A percentile compares a stretch with the other conserved stretches of the same genome.
These are phyloP conservation scores for Rhizophora apiculata DNA, from an alignment of 345 rosid genomes.

Conservation along the genomic window DNA sequence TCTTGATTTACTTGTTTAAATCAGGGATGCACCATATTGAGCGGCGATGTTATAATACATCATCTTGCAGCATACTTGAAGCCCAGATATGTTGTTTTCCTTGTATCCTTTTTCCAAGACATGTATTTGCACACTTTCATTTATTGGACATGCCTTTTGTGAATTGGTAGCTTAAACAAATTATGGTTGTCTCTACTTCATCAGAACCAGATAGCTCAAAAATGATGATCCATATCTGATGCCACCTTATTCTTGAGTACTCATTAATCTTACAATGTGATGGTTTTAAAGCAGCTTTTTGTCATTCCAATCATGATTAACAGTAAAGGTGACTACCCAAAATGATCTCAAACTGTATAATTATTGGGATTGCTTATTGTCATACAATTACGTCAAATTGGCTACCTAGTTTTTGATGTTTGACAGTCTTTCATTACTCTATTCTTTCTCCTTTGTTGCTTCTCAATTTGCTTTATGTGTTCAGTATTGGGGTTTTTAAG, in stretches of 20 bases:
- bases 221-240: neutral
- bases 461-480: too few relatives aligned
- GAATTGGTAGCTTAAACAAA: neutral
- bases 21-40: slow-evolving; percentile 92
- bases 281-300: neutral
- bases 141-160: neutral
- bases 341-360: neutral
- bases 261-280: neutral
- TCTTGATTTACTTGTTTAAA: slow-evolving; percentile 8
- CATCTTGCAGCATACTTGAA: slow-evolving; percentile 73
- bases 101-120: slow-evolving; percentile 58
- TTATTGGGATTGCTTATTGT: neutral
- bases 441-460: neutral
- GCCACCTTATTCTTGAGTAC: neutral
- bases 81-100: slow-evolving; percentile 85
- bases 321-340: neutral
- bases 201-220: neutral
- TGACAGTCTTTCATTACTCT: neutral
- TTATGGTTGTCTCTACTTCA: neutral
- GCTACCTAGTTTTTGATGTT: neutral
- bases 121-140: neutral
- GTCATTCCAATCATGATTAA: neutral
- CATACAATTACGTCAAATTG: neutral
- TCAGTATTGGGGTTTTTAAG: neutral
- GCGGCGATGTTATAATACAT: slow-evolving; percentile 91